Evolutionary conservation across 495 filamentous ascomycete species (phyloP).

Genomic region (Trichoderma erinaceum): DNA sequence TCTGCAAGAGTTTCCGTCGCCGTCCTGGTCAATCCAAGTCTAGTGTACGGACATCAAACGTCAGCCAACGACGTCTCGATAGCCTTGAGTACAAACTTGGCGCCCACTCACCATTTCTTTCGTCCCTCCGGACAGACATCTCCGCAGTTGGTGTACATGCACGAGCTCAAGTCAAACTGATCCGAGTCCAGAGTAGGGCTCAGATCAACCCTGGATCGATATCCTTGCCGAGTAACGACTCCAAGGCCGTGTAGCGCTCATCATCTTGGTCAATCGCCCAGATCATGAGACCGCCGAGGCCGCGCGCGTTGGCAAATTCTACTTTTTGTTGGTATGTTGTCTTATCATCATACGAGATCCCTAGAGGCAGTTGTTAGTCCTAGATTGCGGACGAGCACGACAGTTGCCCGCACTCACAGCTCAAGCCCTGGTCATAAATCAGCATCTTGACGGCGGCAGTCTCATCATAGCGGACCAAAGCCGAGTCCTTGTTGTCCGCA

Average conservation of each 20-base stretch:
- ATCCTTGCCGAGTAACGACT: not conserved
- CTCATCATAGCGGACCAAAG: conserved; percentile 21
- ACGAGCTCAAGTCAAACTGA: not conserved
- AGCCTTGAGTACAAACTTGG: too few relatives aligned
- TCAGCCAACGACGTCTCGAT: too few relatives aligned
- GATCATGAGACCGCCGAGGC: conserved; percentile 29
- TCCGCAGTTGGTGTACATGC: not conserved
- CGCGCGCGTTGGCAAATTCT: conserved; percentile 31
- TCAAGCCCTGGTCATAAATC: conserved; percentile 21
- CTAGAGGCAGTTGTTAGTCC: not conserved
- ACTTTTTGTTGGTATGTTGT: conserved; percentile 38
- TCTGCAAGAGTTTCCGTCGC: too few relatives aligned
- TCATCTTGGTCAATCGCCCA: conserved; percentile 33
- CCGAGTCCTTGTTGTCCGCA: conserved; percentile 17
- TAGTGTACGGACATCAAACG: too few relatives aligned
- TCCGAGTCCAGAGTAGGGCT: not conserved
- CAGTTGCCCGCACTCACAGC: conserved; percentile 31
- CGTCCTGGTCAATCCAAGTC: not conserved
- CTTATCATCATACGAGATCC: conserved; percentile 40
- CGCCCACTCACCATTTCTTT: not conserved
- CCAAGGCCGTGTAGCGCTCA: conserved; percentile 17
- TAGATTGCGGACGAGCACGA: not conserved
- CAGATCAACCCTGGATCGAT: not conserved
- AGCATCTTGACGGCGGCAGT: conserved; percentile 35
- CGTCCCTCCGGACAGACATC: not conserved